These are phyloP conservation scores for Corchorus olitorius DNA, from an alignment of 345 rosid genomes.

Conservation along the genomic window DNA sequence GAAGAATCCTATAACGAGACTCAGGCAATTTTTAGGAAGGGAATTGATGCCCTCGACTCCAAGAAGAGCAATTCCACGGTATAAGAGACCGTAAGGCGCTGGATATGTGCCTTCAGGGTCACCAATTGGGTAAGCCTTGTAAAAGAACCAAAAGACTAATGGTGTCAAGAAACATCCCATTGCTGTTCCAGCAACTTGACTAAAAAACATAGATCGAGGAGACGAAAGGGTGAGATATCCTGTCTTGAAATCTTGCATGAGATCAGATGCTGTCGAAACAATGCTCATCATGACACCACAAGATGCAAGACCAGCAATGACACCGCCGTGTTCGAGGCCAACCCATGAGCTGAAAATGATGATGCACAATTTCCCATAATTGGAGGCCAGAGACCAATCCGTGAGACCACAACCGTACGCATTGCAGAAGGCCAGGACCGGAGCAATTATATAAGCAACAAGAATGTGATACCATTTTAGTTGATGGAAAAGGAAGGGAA, in stretches of 20 bases:
- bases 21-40: conserved; percentile 74
- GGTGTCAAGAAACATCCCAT: conserved; percentile 72
- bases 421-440: conserved; percentile 82
- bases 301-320: conserved; percentile 77
- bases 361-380: conserved; percentile 81
- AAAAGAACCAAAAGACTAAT: conserved; percentile 81
- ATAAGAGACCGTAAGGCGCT: conserved; percentile 70
- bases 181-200: conserved; percentile 79
- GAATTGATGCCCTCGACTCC: conserved; percentile 69
- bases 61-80: conserved; percentile 77
- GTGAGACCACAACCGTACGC: conserved; percentile 90
- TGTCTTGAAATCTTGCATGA: conserved; percentile 92
- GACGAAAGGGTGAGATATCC: conserved; percentile 90
- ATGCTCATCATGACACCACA: conserved; percentile 97
- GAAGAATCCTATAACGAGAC: conserved; percentile 57
- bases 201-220: conserved; percentile 82
- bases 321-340: conserved; percentile 62
- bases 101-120: conserved; percentile 68
- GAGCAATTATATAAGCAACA: conserved; percentile 69
- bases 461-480: conserved; percentile 75
- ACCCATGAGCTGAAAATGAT: conserved; percentile 82
- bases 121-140: conserved; percentile 73
- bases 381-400: conserved; percentile 90
- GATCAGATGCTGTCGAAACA: conserved; percentile 94
- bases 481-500: conserved; percentile 74